Base-by-base conservation (phyloP, 768 basidiomycete species). In the Rubroboletus satanas region DNA sequence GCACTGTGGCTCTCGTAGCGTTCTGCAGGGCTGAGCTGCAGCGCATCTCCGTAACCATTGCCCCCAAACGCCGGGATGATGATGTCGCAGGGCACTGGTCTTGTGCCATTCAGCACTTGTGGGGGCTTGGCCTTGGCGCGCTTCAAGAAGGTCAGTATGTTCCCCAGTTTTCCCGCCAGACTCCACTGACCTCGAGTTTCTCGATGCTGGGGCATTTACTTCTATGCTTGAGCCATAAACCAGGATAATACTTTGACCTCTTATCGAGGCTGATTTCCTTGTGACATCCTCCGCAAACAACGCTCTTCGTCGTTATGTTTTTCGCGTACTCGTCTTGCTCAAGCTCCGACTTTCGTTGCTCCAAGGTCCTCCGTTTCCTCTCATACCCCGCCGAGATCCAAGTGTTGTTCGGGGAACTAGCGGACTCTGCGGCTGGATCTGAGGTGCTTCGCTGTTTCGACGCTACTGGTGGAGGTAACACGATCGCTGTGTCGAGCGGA, bases 181-280 rank as follows among this genome's bases (percentile, higher is more conserved):
- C 15, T 15, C 17, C 14, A 54, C 71, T 66, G 15, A 72, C 69
- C 63, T 71, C 60, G 2, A 63, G 50, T 36, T 56, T 60, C 43
- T 57, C 55, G 38, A 70, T 56, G 28, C 47, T 18, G 26, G 56
- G 60, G 37, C 73, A 73, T 53, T 72, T 72, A 3, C 53, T 28
- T 39, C 52, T 64, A 50, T 73, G 72, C 54, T 73, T 73, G 47
- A 46, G 36, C 72, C 72, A 73, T 8, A 73, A 38, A 7, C 72
- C 72, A 15, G 72, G 70, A 39, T 73, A 74, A 57, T 74, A 74
- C 26, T 56, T 49, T 3, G 66, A 71, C 41, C 72, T 51, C 50
- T 69, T 71, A 44, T 73, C 73, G 14, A 73, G 66, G 42, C 70
- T 71, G 38, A 73, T 74, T 17, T 53, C 58, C 53, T 46, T 72